Base-by-base conservation (phyloP, 2,329 filamentous ascomycete genomes). In the Pseudogymnoascus sp. region DNA sequence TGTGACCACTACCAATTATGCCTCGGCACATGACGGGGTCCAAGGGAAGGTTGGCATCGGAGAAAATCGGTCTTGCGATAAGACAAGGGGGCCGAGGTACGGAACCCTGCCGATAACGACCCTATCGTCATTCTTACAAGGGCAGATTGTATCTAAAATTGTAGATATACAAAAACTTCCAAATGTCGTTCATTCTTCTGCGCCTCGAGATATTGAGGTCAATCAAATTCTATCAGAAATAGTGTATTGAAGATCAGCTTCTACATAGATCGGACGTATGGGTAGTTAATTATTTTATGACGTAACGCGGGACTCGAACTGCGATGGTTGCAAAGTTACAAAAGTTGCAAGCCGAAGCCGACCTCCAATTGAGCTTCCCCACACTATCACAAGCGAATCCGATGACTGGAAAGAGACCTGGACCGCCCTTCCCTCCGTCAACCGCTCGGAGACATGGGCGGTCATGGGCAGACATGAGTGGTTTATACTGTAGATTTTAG, bases 321-420 rank as follows among this genome's bases (percentile, higher is more conserved):
- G 50, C 28, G 50, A 33, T 33, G 50, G 11, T 33, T 19, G 17
- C 28, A 33, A 33, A 57, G 28, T 57, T 33, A 1, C 50, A 57
- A 33, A 33, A 57, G 28, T 57, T 33, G 4, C 50, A 57, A 33
- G 50, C 50, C 50, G 28, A 57, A 33, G 50, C 50, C 50, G 28
- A 44, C 50, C 50, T 57, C 50, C 28, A 50, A 53, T 57, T 57
- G 38, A 61, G 59, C 59, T 61, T 61, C 59, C 38, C 59, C 59
- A 61, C 59, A 61, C 38, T 61, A 61, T 61, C 59, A 61, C 59
- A 42, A 61, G 59, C 35, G 59, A 61, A 61, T 61, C 35, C 59
- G 35, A 61, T 61, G 35, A 3, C 26, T 61, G 35, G n/a, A 42
- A 61, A 26, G 38, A 31, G 21, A 61, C 59, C 38, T 38, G 59